These are phyloP conservation scores for Sarocladium brachiariae DNA, from an alignment of 2,329 filamentous ascomycete species.

Conservation along the genomic window DNA sequence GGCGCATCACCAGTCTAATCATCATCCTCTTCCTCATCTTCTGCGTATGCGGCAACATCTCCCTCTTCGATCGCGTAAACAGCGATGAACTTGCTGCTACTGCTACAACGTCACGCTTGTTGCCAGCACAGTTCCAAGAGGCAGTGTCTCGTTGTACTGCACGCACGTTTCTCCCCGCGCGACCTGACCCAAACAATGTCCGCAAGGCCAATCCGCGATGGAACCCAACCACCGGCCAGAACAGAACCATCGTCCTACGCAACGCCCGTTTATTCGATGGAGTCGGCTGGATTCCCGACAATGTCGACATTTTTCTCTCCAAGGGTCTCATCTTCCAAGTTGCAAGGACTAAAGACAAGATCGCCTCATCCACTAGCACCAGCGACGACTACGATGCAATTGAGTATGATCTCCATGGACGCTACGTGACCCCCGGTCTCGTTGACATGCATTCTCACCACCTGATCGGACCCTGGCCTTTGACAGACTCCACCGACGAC, in stretches of 20 bases:
- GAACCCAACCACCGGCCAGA: slow-evolving; percentile 30
- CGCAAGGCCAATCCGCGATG: slow-evolving; percentile 30
- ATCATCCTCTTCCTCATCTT: too few species aligned
- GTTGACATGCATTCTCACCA: slow-evolving; percentile 41
- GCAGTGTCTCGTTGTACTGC: neutral
- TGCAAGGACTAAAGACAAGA: too few species aligned
- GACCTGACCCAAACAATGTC: neutral
- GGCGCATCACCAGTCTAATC: too few species aligned
- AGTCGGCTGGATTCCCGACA: slow-evolving; percentile 22
- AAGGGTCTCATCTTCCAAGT: neutral
- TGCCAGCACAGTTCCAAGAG: neutral
- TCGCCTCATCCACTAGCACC: neutral
- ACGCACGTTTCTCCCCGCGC: neutral
- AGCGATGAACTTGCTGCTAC: too few species aligned
- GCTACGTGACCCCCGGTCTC: slow-evolving; percentile 35
- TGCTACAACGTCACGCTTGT: too few species aligned
- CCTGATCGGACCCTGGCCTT: slow-evolving; percentile 18
- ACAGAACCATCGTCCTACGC: slow-evolving; percentile 26
- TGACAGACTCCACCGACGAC: slow-evolving; percentile 22
- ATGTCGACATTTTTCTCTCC: slow-evolving; percentile 22
- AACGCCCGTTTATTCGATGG: slow-evolving; percentile 39
- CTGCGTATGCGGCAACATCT: too few species aligned
- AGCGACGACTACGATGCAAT: slow-evolving; percentile 8
- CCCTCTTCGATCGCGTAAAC: too few species aligned
- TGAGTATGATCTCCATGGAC: slow-evolving; percentile 27